phyloP scores from a whole-genome alignment of 257 asterid species.

The Solanum okadae region DNA sequence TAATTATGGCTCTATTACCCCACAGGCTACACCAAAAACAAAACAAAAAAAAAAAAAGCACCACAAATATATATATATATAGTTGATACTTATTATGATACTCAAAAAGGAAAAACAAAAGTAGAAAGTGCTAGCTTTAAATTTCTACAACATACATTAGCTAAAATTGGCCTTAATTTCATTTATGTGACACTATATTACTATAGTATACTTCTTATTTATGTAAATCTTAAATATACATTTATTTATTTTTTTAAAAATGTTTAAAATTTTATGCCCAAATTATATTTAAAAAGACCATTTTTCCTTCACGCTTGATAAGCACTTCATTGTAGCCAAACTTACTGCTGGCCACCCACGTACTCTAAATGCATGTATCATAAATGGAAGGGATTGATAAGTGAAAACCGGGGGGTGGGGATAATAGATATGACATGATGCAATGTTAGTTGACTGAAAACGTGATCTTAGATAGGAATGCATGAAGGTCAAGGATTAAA shows the following conservation, averaged over 20 bases:
- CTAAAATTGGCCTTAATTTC: background rate
- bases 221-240: background rate
- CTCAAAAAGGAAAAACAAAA: background rate
- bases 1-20: background rate
- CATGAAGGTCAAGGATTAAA: background rate
- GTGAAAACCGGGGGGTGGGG: too few relatives aligned
- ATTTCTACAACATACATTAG: background rate
- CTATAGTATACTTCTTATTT: background rate
- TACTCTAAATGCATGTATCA: background rate
- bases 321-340: background rate
- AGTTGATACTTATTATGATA: background rate
- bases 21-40: background rate
- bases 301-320: background rate
- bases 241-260: background rate
- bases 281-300: background rate
- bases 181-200: background rate
- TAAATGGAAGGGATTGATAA: background rate
- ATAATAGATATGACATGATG: background rate
- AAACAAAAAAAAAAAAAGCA: background rate
- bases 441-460: background rate
- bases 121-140: background rate
- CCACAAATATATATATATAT: background rate
- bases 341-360: background rate
- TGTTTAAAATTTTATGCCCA: background rate
- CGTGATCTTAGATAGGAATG: background rate